These are phyloP conservation scores for Xenoacremonium recifei DNA, from an alignment of 2,329 filamentous ascomycete genomes.

Conservation along the genomic window DNA sequence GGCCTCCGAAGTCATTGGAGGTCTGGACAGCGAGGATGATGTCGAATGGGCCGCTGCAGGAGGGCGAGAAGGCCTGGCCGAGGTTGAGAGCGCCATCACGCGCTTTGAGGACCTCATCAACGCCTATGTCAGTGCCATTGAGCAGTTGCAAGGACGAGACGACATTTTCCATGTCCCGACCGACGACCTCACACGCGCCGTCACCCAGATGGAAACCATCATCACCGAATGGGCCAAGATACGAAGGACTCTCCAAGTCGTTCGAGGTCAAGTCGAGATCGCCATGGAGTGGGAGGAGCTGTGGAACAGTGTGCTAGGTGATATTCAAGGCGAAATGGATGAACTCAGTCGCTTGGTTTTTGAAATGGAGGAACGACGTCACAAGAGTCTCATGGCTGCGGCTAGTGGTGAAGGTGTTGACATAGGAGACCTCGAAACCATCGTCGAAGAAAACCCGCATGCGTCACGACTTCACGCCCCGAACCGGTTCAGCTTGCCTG, in stretches of 20 bases:
- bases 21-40: constrained; percentile 92
- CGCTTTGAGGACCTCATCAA: constrained; percentile 88
- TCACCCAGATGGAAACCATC: constrained; percentile 87
- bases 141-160: constrained; percentile 75
- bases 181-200: constrained; percentile 70
- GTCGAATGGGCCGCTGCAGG: constrained; percentile 95
- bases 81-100: constrained; percentile 71
- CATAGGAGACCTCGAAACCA: constrained; percentile 87
- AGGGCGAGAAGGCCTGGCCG: constrained; percentile 75
- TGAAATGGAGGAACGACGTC: constrained; percentile 95
- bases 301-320: constrained; percentile 89
- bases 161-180: constrained; percentile 73
- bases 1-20: constrained; percentile 82
- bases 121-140: constrained; percentile 92
- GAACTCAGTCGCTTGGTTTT: constrained; percentile 80
- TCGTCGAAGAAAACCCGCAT: constrained; percentile 76
- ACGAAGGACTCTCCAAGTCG: constrained; percentile 69
- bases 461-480: constrained; percentile 51
- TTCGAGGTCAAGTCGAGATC: constrained; percentile 90
- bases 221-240: constrained; percentile 83
- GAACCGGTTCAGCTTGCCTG: constrained; percentile 67
- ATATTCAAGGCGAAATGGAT: constrained; percentile 86
- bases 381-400: constrained; percentile 69
- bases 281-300: constrained; percentile 99
- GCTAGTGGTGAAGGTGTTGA: constrained; percentile 66